Evolutionary conservation across 352 stramenopile genomes (phyloP).

Genomic region (Globisporangium heterothallicum): DNA sequence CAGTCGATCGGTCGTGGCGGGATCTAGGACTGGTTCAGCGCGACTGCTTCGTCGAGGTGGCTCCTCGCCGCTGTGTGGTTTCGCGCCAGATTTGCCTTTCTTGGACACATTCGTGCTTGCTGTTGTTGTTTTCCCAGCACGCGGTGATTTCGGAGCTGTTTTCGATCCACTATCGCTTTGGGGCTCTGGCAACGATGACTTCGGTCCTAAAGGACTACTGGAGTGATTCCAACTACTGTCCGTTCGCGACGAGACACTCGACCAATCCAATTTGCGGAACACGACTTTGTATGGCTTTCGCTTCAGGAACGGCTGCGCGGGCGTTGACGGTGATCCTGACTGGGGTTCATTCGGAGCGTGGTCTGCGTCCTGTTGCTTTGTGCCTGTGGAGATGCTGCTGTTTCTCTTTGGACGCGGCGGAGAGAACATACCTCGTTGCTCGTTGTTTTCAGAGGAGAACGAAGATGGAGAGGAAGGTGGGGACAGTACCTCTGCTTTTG

Average conservation of each 20-base stretch:
- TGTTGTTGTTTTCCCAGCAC: not conserved
- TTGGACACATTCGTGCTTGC: not conserved
- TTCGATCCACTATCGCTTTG: not conserved
- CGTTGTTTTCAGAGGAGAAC: constrained; percentile 23
- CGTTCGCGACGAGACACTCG: constrained; percentile 44
- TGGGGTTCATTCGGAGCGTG: not conserved
- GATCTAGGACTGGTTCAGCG: not conserved
- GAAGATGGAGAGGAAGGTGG: constrained; percentile 54
- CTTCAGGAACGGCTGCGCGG: constrained; percentile 36
- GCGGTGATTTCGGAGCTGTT: not conserved
- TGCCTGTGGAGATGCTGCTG: not conserved
- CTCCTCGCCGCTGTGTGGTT: not conserved
- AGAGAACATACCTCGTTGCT: constrained; percentile 1
- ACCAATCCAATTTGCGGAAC: constrained; percentile 62
- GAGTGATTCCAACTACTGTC: constrained; percentile 32
- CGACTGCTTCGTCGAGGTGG: not conserved
- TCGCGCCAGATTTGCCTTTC: not conserved
- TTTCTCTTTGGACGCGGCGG: constrained; percentile 1
- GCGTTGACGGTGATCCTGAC: constrained; percentile 1
- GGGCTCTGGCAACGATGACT: too few relatives aligned
- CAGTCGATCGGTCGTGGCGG: constrained; percentile 5
- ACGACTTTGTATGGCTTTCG: constrained; percentile 69
- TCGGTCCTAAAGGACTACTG: too few relatives aligned
- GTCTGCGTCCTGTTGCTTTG: not conserved
- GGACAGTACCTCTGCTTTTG: constrained; percentile 36